phyloP scores from a whole-genome alignment of 495 filamentous ascomycete species.

The Tuber aestivum region DNA sequence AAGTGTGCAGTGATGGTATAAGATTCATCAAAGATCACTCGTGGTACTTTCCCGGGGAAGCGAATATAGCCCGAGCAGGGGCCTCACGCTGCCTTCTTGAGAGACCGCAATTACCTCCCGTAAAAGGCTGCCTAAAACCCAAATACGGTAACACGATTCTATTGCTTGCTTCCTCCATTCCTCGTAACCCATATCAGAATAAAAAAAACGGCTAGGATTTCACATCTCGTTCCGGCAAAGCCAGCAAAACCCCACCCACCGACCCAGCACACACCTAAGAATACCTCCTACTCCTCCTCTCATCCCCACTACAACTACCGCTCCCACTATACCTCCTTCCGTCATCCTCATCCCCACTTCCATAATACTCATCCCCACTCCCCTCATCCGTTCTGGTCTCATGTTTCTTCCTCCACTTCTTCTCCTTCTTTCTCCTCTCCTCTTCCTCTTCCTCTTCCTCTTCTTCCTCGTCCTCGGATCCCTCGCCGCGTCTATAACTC shows the following conservation, averaged over 20 bases:
- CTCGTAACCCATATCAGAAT: not conserved
- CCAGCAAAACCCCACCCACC: not conserved
- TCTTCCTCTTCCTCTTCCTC: conserved; percentile 29
- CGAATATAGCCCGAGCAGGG: not conserved
- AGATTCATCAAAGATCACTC: not conserved
- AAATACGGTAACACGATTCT: not conserved
- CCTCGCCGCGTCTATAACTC: conserved; percentile 2
- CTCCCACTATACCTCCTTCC: not conserved
- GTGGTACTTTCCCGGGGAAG: not conserved
- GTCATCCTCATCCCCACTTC: conserved; percentile 20
- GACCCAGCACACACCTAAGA: conserved; percentile 5
- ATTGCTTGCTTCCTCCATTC: not conserved
- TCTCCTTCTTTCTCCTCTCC: conserved; percentile 14
- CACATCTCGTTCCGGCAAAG: not conserved
- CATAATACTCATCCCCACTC: conserved; percentile 20
- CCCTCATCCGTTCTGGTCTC: not conserved
- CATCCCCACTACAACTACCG: not conserved
- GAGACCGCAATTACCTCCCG: not conserved
- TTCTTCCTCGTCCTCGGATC: conserved; percentile 19
- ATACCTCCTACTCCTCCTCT: conserved; percentile 2
- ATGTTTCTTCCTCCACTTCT: conserved; percentile 19
- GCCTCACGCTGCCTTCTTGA: not conserved
- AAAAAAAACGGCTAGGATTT: not conserved
- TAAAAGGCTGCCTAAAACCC: not conserved
- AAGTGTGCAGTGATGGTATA: not conserved